Evolutionary conservation across 129 eudicot genomes (phyloP).

Genomic region (Cynara cardunculus): DNA sequence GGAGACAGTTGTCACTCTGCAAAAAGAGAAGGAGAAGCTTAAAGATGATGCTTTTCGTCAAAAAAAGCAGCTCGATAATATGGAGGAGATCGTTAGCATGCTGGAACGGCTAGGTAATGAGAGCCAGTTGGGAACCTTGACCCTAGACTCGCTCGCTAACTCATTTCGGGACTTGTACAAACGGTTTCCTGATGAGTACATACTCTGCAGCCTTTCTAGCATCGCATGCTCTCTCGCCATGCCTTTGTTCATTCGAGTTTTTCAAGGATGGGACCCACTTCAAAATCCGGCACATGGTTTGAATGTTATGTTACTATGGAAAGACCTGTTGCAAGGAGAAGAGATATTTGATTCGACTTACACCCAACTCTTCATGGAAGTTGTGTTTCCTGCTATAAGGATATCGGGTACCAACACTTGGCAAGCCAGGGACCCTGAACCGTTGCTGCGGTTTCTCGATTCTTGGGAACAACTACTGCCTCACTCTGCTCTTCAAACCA

Average conservation of each 20-base stretch:
- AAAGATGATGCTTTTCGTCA: slow-evolving; percentile 47
- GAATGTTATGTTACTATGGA: slow-evolving; percentile 49
- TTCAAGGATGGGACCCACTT: slow-evolving; percentile 82
- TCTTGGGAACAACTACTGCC: slow-evolving; percentile 76
- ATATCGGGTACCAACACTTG: slow-evolving; percentile 68
- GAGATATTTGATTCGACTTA: slow-evolving; percentile 48
- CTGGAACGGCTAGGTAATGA: slow-evolving; percentile 43
- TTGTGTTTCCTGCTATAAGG: slow-evolving; percentile 69
- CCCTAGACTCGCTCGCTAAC: slow-evolving; percentile 60
- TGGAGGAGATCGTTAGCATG: slow-evolving; percentile 52
- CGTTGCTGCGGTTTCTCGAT: slow-evolving; percentile 65
- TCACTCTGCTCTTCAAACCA: slow-evolving; percentile 52
- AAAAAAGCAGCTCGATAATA: slow-evolving; percentile 52
- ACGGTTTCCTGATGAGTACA: slow-evolving; percentile 54
- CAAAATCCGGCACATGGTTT: slow-evolving; percentile 44
- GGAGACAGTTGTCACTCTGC: slow-evolving; percentile 63
- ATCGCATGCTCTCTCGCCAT: slow-evolving; percentile 63
- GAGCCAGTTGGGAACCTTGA: slow-evolving; percentile 46
- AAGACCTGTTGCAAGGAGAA: slow-evolving; percentile 53
- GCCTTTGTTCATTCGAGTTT: slow-evolving; percentile 56
- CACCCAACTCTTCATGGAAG: slow-evolving; percentile 63
- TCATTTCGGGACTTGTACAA: slow-evolving; percentile 49
- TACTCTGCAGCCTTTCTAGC: slow-evolving; percentile 50
- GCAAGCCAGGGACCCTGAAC: slow-evolving; percentile 84
- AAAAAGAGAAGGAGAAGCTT: slow-evolving; percentile 65